Percentiles rank a stretch among this genome's conserved stretches.
These are phyloP conservation scores for Aspergillus glaucus DNA, from an alignment of 2,329 filamentous ascomycete species.

Conservation along the genomic window DNA sequence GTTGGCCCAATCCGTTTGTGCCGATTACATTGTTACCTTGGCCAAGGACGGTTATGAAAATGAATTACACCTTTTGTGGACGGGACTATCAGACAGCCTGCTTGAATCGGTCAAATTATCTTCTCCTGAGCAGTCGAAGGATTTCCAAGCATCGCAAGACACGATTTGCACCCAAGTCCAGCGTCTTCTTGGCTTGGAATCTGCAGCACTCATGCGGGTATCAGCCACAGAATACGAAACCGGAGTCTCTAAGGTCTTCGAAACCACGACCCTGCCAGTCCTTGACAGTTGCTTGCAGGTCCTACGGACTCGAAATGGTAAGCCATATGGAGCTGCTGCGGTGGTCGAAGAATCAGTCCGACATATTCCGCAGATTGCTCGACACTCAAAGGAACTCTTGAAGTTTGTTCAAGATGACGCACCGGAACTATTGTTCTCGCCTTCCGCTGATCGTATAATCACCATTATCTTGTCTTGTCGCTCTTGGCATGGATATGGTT, in stretches of 20 bases:
- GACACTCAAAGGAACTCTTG: conserved; percentile 38
- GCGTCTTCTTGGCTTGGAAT: conserved; percentile 59
- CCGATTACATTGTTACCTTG: conserved; percentile 34
- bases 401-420: conserved; percentile 53
- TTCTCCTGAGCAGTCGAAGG: conserved; percentile 73
- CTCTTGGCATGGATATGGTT: conserved; percentile 34
- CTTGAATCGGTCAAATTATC: conserved; percentile 64
- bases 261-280: conserved; percentile 33
- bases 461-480: conserved; percentile 57
- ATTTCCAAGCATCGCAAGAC: conserved; percentile 66
- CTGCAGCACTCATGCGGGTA: conserved; percentile 28
- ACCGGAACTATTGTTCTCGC: conserved; percentile 57
- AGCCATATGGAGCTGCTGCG: conserved; percentile 60
- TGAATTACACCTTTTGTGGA: conserved; percentile 56
- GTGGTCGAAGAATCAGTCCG: conserved; percentile 50
- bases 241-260: conserved; percentile 26
- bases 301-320: conserved; percentile 52
- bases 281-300: conserved; percentile 46
- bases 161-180: conserved; percentile 59
- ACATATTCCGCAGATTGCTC: conserved; percentile 36
- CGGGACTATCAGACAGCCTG: conserved; percentile 54
- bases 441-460: conserved; percentile 61
- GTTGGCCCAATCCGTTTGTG: conserved; percentile 32
- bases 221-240: conserved; percentile 18
- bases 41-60: conserved; percentile 38